Conservation (phyloP, 495 filamentous ascomycete species). For the Talaromyces thailandensis region DNA sequence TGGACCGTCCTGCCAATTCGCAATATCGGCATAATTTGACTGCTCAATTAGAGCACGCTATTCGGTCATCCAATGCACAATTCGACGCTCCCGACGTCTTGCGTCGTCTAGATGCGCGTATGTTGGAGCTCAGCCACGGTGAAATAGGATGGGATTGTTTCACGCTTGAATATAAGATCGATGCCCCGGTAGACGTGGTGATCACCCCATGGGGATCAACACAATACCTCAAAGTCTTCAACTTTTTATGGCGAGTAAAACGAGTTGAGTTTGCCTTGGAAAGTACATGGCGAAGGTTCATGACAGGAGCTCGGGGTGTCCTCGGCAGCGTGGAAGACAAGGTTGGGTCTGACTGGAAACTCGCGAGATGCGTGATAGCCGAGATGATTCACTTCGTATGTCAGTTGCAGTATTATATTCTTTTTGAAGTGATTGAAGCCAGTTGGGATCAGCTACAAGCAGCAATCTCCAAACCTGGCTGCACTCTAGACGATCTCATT, state of each 20-base stretch:
- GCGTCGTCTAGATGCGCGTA: conserved; percentile 84
- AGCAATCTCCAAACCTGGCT: conserved; percentile 68
- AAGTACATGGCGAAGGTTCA: conserved; percentile 89
- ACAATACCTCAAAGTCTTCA: conserved; percentile 98
- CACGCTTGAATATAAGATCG: conserved; percentile 97
- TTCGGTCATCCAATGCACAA: conserved; percentile 93
- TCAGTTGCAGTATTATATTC: conserved; percentile 96
- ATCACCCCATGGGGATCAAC: conserved; percentile 90
- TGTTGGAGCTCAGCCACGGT: conserved; percentile 90
- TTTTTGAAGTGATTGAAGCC: conserved; percentile 96
- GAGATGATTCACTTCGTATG: conserved; percentile 99
- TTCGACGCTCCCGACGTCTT: conserved; percentile 91
- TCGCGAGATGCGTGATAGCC: conserved; percentile 73
- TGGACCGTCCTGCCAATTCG: conserved; percentile 90
- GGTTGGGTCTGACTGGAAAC: conserved; percentile 81
- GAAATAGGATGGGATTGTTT: conserved; percentile 99
- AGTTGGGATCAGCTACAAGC: conserved; percentile 83
- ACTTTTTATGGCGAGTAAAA: conserved; percentile 98
- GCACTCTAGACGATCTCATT: conserved; percentile 92
- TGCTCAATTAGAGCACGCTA: conserved; percentile 94
- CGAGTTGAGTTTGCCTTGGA: conserved; percentile 89
- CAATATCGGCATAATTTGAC: conserved; percentile 95
- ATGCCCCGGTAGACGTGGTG: conserved; percentile 93
- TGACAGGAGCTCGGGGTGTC: conserved; percentile 89
- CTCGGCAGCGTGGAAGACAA: conserved; percentile 71